phyloP scores from a whole-genome alignment of 108 stramenopile species.

The Fistulifera pelliculosa region DNA sequence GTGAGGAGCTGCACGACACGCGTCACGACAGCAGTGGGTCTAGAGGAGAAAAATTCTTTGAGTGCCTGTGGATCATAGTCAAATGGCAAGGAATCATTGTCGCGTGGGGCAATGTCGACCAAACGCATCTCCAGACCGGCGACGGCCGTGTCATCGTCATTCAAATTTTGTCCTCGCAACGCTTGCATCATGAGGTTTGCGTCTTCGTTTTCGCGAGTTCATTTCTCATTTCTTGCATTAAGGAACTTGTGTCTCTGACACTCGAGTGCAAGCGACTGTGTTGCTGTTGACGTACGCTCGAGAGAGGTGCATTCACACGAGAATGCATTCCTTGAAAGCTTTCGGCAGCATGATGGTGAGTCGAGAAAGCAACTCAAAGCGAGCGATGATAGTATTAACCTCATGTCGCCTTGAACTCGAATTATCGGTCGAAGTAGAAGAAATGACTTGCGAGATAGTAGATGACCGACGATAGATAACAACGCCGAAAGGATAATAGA shows the following conservation, averaged over 20 bases:
- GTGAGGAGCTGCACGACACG: slow-evolving; percentile 59
- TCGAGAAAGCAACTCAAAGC: too few relatives aligned
- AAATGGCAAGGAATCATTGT: slow-evolving; percentile 46
- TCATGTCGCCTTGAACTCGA: too few relatives aligned
- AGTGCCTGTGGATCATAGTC: slow-evolving; percentile 79
- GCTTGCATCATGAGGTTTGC: slow-evolving; percentile 68
- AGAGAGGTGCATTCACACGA: too few relatives aligned
- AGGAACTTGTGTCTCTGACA: slow-evolving; percentile 17
- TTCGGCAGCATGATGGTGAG: too few relatives aligned
- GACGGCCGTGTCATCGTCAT: slow-evolving; percentile 77
- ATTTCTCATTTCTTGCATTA: slow-evolving; percentile 36
- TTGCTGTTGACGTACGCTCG: background rate
- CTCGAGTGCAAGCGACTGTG: background rate
- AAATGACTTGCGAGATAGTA: too few relatives aligned
- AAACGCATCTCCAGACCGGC: slow-evolving; percentile 77
- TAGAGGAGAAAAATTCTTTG: slow-evolving; percentile 64
- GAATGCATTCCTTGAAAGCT: too few relatives aligned
- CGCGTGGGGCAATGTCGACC: slow-evolving; percentile 46
- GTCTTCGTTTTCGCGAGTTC: slow-evolving; percentile 51
- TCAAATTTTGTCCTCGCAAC: slow-evolving; percentile 73
- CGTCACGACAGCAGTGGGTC: slow-evolving; percentile 57
- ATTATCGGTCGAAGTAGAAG: too few relatives aligned
- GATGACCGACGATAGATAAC: too few relatives aligned
- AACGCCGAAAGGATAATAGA: too few relatives aligned
- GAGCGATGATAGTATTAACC: too few relatives aligned